Base-by-base conservation (phyloP, 495 filamentous ascomycete genomes). In the Penicillium atrosanguineum region DNA sequence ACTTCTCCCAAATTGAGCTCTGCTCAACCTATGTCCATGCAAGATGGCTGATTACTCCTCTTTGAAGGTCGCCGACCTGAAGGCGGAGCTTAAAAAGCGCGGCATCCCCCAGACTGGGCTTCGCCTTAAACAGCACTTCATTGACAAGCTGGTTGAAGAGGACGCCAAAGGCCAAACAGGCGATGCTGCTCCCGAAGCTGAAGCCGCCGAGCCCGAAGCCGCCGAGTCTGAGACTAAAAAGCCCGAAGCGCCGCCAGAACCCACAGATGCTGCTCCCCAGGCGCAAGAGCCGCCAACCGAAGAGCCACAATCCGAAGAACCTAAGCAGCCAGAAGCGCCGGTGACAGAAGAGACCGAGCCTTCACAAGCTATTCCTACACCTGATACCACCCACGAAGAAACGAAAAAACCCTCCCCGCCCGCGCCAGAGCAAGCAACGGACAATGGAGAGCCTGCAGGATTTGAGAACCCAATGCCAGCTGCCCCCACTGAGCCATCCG, bases 11-110 rank as follows among this genome's bases (percentile, higher is more conserved):
- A 15, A 34, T 34, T 31, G 11, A 5, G 14, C 31, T 12, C 12
- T 14, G 11, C 31, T 20, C 20, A 37, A 46, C 26, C 8, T 38
- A 59, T 62, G 56, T 21, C 7, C 26, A 29, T 23, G 11, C 55
- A 70, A 20, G 6, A 81, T 80, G 78, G 52, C 64, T 45, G 78
- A 82, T 50, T 82, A 79, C 54, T 72, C 71, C 26, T 78, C 76
- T 54, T 72, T 69, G 69, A 82, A 80, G 56, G 79, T 82, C 37
- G 68, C 71, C n/a, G 78, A 80, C 40, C 61, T 82, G 48, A 79
- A 79, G 61, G 73, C 75, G 19, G 77, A 82, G 62, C 68, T 80
- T 52, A 78, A 77, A 54, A 74, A 63, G 46, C 79, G 77, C 49
- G 74, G 72, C 43, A 72, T 82, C 48, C 68, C 78, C 26, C 77